These are phyloP conservation scores for Penicillium argentinense DNA, from an alignment of 495 filamentous ascomycete genomes.

Conservation along the genomic window DNA sequence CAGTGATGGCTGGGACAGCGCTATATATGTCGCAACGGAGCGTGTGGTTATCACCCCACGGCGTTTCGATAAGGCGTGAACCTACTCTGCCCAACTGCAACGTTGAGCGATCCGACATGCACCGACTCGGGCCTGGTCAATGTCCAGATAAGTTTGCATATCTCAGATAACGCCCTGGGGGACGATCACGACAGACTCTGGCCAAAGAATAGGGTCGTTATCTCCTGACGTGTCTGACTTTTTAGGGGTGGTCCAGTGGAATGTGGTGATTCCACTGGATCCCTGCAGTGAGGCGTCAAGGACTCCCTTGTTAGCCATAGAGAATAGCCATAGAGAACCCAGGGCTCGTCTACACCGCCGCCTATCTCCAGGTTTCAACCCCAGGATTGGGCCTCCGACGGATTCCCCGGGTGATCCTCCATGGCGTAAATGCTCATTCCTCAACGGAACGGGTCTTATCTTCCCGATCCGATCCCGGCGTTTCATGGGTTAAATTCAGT, in stretches of 20 bases:
- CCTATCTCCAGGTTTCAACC: conserved; percentile 27
- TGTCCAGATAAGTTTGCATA: conserved; percentile 11
- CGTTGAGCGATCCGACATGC: conserved; percentile 8
- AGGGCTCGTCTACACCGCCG: no score
- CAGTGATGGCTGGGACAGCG: no score
- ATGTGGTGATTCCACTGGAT: no score
- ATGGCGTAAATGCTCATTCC: no score
- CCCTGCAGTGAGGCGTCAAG: no score
- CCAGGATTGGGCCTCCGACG: conserved; percentile 10
- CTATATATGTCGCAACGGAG: background rate
- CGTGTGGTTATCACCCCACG: conserved; percentile 18
- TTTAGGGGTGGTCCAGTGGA: no score
- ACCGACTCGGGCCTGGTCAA: background rate
- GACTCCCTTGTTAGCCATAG: no score
- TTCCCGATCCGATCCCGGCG: no score
- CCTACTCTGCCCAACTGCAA: conserved; percentile 11
- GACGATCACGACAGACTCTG: no score
- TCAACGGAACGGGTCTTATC: conserved; percentile 6
- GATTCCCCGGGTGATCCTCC: conserved; percentile 12
- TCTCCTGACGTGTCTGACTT: conserved; percentile 2
- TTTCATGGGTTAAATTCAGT: background rate
- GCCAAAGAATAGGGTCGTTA: background rate
- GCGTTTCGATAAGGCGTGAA: conserved; percentile 22
- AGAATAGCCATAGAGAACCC: no score
- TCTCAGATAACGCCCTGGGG: background rate